Percentiles rank a stretch among this genome's conserved stretches.
Evolutionary conservation across 345 rosid genomes (phyloP).

Genomic region (Murraya paniculata): DNA sequence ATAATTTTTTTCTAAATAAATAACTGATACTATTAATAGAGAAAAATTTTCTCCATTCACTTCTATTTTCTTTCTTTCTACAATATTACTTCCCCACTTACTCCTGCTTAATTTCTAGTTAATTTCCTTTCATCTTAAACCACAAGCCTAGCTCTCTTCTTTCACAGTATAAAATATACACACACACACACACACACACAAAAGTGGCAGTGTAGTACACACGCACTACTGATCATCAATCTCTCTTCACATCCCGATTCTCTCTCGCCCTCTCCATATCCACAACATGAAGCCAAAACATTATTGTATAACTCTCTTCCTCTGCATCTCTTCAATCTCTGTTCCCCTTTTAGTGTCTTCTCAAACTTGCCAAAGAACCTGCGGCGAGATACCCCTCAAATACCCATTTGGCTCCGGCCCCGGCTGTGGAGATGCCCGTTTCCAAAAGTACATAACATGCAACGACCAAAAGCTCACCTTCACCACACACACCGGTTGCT

Average conservation of each 20-base stretch:
- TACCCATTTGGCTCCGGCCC: constrained; percentile 82
- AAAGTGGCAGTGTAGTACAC: too few species aligned
- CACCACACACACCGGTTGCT: constrained; percentile 76
- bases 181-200: neutral
- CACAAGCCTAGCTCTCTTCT: neutral
- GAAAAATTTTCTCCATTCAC: neutral
- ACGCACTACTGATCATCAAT: neutral
- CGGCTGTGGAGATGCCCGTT: constrained; percentile 87
- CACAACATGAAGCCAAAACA: constrained; percentile 27
- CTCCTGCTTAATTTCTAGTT: neutral
- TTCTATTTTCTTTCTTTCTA: neutral
- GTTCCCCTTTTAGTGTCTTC: constrained; percentile 42
- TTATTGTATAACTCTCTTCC: constrained; percentile 2
- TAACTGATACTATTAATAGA: neutral
- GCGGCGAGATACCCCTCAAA: constrained; percentile 56
- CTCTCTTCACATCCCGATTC: neutral
- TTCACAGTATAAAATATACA: neutral
- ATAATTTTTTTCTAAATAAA: neutral
- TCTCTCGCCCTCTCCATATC: neutral
- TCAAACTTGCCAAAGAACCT: constrained; percentile 60
- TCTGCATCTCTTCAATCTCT: constrained; percentile 16
- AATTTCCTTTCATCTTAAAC: neutral
- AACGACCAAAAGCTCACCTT: constrained; percentile 51
- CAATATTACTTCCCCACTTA: neutral
- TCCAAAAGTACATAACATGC: constrained; percentile 61